Conservation (phyloP, 2,329 filamentous ascomycete genomes). For the Paracoccidioides brasiliensis region DNA sequence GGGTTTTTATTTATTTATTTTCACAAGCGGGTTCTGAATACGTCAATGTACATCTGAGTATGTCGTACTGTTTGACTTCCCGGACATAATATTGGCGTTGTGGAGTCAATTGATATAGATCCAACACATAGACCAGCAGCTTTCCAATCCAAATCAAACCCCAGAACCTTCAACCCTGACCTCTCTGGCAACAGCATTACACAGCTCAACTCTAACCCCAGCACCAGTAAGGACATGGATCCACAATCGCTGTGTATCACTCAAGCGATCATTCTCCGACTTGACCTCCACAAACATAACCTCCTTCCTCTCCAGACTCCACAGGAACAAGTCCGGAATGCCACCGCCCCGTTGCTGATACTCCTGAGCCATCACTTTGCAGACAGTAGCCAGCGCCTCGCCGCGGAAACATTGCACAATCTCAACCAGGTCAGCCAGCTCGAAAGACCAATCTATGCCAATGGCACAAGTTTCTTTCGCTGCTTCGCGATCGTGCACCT, state of each 20-base stretch:
- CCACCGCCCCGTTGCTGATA: constrained; percentile 77
- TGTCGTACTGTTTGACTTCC: neutral
- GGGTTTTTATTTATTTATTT: neutral
- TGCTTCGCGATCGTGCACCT: constrained; percentile 55
- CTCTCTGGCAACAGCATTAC: constrained; percentile 48
- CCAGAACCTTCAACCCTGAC: constrained; percentile 21
- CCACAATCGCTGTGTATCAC: constrained; percentile 93
- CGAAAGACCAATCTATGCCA: constrained; percentile 83
- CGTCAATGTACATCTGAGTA: neutral
- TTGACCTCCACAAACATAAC: constrained; percentile 72
- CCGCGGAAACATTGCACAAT: constrained; percentile 66
- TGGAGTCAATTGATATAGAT: neutral
- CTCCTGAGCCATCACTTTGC: constrained; percentile 91
- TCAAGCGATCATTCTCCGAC: constrained; percentile 80
- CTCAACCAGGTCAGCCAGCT: constrained; percentile 62
- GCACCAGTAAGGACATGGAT: constrained; percentile 83
- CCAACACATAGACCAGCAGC: neutral
- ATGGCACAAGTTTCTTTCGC: constrained; percentile 71
- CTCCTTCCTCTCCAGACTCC: constrained; percentile 49
- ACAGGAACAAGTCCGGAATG: constrained; percentile 85
- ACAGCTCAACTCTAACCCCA: constrained; percentile 75
- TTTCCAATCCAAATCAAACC: neutral
- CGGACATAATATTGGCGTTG: too few species aligned
- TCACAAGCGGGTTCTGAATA: neutral
- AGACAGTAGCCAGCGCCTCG: constrained; percentile 68